phyloP scores from a whole-genome alignment of 441 rosid genomes.

The Corymbia citriodora region DNA sequence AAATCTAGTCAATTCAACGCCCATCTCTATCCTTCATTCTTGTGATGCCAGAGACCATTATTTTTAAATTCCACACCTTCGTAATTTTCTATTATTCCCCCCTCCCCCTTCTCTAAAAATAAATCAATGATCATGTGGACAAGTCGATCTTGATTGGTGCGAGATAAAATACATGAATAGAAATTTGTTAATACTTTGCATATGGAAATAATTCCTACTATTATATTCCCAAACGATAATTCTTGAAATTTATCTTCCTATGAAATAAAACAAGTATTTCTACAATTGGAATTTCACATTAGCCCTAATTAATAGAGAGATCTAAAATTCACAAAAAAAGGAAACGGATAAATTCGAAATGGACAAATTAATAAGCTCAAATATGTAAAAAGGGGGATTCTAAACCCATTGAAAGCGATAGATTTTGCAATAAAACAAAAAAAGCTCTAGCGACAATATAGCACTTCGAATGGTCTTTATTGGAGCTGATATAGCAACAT shows the following conservation, averaged over 20 bases:
- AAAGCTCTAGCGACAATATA: neutral
- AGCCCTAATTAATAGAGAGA: neutral
- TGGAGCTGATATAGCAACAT: neutral
- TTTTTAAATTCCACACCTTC: neutral
- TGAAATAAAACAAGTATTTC: too few species aligned
- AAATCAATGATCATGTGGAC: neutral
- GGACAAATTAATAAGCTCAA: neutral
- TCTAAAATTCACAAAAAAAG: neutral
- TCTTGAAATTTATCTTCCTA: neutral
- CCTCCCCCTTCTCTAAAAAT: neutral
- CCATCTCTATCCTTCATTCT: neutral
- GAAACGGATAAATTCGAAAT: neutral
- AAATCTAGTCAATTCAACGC: neutral
- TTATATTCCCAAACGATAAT: too few species aligned
- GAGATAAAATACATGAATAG: neutral
- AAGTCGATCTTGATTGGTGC: neutral
- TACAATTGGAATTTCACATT: too few species aligned
- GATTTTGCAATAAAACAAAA: neutral
- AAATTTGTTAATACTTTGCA: neutral
- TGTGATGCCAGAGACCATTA: neutral
- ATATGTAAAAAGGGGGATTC: neutral
- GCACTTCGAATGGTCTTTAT: neutral
- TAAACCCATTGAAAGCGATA: neutral
- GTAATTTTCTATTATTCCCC: neutral
- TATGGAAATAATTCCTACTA: neutral